These are phyloP conservation scores for Sporothrix brasiliensis DNA, from an alignment of 2,329 filamentous ascomycete genomes.

Conservation along the genomic window DNA sequence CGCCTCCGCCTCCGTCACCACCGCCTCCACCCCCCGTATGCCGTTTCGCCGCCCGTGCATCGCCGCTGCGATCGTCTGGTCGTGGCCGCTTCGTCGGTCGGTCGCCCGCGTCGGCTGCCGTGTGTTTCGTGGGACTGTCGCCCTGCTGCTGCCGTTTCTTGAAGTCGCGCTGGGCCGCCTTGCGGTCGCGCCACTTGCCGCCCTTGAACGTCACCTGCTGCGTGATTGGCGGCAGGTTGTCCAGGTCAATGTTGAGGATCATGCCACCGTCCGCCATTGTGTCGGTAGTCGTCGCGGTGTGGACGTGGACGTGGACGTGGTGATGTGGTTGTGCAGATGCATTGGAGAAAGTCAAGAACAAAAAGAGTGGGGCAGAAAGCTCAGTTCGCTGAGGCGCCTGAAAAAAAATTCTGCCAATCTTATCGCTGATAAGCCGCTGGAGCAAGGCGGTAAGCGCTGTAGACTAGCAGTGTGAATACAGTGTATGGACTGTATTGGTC, in stretches of 20 bases:
- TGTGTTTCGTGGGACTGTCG: not conserved
- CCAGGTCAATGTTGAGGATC: constrained; percentile 86
- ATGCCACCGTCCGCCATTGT: constrained; percentile 92
- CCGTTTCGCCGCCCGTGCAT: constrained; percentile 34
- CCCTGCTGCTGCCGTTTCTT: constrained; percentile 39
- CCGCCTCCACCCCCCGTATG: not conserved
- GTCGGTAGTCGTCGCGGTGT: not conserved
- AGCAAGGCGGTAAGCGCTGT: constrained; percentile 25
- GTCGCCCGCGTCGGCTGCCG: not conserved
- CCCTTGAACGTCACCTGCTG: constrained; percentile 73
- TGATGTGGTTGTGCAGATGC: constrained; percentile 15
- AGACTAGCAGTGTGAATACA: not conserved
- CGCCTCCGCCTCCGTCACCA: constrained; percentile 21
- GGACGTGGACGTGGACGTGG: not conserved
- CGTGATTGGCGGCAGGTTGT: constrained; percentile 64
- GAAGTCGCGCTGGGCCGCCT: constrained; percentile 71
- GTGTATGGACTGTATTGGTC: not conserved
- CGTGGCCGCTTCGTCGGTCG: constrained; percentile 25
- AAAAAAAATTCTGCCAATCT: constrained; percentile 33
- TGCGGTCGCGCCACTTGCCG: constrained; percentile 88
- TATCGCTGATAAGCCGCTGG: constrained; percentile 27
- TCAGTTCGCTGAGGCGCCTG: not conserved
- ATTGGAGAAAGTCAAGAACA: not conserved
- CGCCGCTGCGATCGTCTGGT: constrained; percentile 15
- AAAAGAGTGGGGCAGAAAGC: constrained; percentile 18